A percentile compares a stretch with the other conserved stretches of the same genome.
phyloP scores from a whole-genome alignment of 2,329 filamentous ascomycete genomes.

The Aspergillus awamori region DNA sequence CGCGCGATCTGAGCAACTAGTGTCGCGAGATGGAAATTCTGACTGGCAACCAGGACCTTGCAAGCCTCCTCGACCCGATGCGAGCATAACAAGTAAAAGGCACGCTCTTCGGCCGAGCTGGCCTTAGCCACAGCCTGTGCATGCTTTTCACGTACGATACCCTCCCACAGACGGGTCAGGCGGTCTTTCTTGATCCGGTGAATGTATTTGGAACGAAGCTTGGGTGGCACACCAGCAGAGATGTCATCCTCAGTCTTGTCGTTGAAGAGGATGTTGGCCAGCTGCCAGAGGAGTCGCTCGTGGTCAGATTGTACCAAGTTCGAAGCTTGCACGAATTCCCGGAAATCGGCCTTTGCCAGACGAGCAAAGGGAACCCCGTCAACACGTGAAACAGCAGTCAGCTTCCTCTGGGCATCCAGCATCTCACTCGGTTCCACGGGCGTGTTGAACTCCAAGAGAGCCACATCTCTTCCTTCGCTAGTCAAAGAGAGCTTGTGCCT shows the following conservation, averaged over 20 bases:
- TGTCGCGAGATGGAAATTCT: constrained; percentile 81
- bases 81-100: constrained; percentile 75
- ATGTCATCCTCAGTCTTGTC: constrained; percentile 55
- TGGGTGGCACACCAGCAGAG: constrained; percentile 44
- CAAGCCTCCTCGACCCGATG: constrained; percentile 83
- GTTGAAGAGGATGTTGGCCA: constrained; percentile 87
- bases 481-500: constrained; percentile 55
- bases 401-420: constrained; percentile 39
- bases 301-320: constrained; percentile 34
- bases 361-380: constrained; percentile 63
- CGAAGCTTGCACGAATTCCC: constrained; percentile 34
- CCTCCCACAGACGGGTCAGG: constrained; percentile 47
- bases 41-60: constrained; percentile 71
- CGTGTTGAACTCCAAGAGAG: constrained; percentile 31
- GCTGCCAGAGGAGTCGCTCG: constrained; percentile 70
- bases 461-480: constrained; percentile 38
- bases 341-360: constrained; percentile 37
- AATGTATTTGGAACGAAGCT: constrained; percentile 43
- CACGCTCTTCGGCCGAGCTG: constrained; percentile 75
- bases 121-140: constrained; percentile 67
- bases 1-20: constrained; percentile 80
- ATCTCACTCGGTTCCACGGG: constrained; percentile 31
- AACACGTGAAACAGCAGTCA: constrained; percentile 51
- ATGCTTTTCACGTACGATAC: constrained; percentile 61
- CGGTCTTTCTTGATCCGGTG: constrained; percentile 54